Base-by-base conservation (phyloP, 768 basidiomycete species). In the Suillus lakei region DNA sequence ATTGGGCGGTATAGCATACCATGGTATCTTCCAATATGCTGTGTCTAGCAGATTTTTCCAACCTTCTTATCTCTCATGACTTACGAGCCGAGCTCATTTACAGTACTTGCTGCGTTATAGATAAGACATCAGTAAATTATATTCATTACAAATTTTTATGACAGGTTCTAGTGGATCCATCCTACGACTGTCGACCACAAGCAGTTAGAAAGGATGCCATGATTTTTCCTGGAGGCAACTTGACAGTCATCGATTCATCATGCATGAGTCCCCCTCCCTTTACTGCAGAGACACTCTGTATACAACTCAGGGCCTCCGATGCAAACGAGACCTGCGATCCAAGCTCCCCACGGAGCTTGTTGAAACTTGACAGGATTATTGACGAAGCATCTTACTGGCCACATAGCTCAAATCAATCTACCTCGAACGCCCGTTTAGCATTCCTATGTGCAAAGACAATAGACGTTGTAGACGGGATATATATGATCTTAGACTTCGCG, bases 1-100 rank as follows among this genome's bases (percentile, higher is more conserved):
- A 66, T 64, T 66, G 65, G 65, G 65, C 63, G n/a, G 65, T 64
- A 36, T 66, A 64, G 39, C 23, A 18, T 18, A 7, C 12, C 15
- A 39, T 28, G 5, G 18, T 26, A 18, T 41, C 26, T 41, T 21
- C 10, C 8, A 4, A 21, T 26, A 39, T 28, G 18, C 13, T 32
- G 18, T 28, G 16, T 9, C 18, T 16, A 8, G 51, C 28, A 51
- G 28, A 51, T 26, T 9, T 38, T 23, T 18, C 18, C 7, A 38
- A 59, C n/a, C 9, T 58, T 26, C 16, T 18, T 23, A 12, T 1
- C 21, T 21, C 18, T 4, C 38, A 5, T 39, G 26, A 26, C 51
- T 53, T 32, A 53, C 51, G 30, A 53, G 51, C 9, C 9, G 18
- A 21, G 28, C 28, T 30, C 51, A 18, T 53, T 21, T 50, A 48